These are phyloP conservation scores for Hyaloperonospora brassicae DNA, from an alignment of 352 stramenopile species.

Conservation along the genomic window DNA sequence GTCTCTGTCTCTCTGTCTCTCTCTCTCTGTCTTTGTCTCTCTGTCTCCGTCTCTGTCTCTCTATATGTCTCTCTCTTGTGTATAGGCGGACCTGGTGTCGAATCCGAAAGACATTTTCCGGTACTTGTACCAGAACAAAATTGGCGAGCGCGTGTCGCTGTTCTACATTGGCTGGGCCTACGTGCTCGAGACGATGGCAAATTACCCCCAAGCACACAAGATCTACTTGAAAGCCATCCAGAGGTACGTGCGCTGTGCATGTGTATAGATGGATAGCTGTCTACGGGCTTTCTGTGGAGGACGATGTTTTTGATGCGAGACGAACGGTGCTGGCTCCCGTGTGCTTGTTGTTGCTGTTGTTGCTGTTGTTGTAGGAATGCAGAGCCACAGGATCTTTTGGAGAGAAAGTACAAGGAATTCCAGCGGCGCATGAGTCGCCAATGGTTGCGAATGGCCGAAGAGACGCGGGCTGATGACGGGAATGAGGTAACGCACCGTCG, in stretches of 20 bases:
- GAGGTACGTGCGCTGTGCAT: slow-evolving; percentile 44
- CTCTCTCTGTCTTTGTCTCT: too few relatives aligned
- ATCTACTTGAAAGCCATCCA: slow-evolving; percentile 81
- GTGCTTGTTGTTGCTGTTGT: slow-evolving; percentile 1
- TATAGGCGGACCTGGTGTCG: slow-evolving; percentile 70
- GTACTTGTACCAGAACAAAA: slow-evolving; percentile 83
- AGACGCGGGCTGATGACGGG: slow-evolving; percentile 16
- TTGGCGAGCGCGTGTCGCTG: slow-evolving; percentile 66
- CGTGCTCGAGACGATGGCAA: slow-evolving; percentile 69
- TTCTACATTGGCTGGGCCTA: slow-evolving; percentile 86
- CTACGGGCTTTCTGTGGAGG: too few relatives aligned
- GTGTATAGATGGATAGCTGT: background rate
- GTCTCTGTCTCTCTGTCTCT: too few relatives aligned
- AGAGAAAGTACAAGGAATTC: slow-evolving; percentile 78
- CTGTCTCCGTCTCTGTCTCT: too few relatives aligned
- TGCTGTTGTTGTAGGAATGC: slow-evolving; percentile 40
- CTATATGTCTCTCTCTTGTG: too few relatives aligned
- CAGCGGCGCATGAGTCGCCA: slow-evolving; percentile 76
- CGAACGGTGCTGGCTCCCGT: background rate
- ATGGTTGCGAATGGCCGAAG: slow-evolving; percentile 62
- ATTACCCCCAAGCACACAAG: slow-evolving; percentile 79
- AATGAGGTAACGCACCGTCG: slow-evolving; percentile 44
- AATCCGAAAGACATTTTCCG: slow-evolving; percentile 87
- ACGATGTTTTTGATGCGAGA: background rate
- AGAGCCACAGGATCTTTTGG: slow-evolving; percentile 52